Evolutionary conservation across 805 yeast species (phyloP).

Genomic region (Metschnikowia cubensis): DNA sequence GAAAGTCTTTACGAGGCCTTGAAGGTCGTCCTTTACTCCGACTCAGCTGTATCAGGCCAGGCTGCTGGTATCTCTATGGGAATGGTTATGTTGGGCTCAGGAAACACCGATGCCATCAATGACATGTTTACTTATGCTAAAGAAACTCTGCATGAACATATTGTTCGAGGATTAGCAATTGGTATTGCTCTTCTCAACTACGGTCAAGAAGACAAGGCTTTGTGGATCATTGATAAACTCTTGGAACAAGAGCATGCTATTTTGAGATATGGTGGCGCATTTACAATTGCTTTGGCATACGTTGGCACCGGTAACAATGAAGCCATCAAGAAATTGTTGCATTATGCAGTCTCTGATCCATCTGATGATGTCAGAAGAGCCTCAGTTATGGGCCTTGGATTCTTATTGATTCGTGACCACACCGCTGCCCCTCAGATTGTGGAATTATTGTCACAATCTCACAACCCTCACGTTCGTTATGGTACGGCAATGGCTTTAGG

Average conservation of each 20-base stretch:
- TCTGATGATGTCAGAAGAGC: slow-evolving; percentile 96
- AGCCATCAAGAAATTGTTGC: slow-evolving; percentile 82
- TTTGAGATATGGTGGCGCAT: slow-evolving; percentile 94
- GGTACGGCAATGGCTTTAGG: slow-evolving; percentile 98
- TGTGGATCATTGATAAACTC: slow-evolving; percentile 59
- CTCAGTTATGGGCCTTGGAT: slow-evolving; percentile 87
- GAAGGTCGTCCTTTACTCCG: slow-evolving; percentile 79
- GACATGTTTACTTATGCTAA: slow-evolving; percentile 90
- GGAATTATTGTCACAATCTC: slow-evolving; percentile 86
- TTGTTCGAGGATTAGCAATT: slow-evolving; percentile 86
- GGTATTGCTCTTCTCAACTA: slow-evolving; percentile 84
- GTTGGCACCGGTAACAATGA: slow-evolving; percentile 92
- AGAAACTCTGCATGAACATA: slow-evolving; percentile 94
- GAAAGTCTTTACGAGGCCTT: slow-evolving; percentile 73
- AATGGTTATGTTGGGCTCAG: slow-evolving; percentile 89
- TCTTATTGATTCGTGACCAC: slow-evolving; percentile 84
- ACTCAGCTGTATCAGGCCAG: slow-evolving; percentile 91
- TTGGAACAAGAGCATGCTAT: slow-evolving; percentile 74
- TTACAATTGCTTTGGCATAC: slow-evolving; percentile 90
- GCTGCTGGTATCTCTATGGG: slow-evolving; percentile 98
- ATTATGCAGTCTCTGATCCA: slow-evolving; percentile 94
- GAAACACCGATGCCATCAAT: slow-evolving; percentile 57
- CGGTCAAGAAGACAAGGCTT: slow-evolving; percentile 82
- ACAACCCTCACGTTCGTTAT: slow-evolving; percentile 96
- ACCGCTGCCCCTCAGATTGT: slow-evolving; percentile 94